Base-by-base conservation (phyloP, 352 stramenopile genomes). In the Pythium brachiatum region DNA sequence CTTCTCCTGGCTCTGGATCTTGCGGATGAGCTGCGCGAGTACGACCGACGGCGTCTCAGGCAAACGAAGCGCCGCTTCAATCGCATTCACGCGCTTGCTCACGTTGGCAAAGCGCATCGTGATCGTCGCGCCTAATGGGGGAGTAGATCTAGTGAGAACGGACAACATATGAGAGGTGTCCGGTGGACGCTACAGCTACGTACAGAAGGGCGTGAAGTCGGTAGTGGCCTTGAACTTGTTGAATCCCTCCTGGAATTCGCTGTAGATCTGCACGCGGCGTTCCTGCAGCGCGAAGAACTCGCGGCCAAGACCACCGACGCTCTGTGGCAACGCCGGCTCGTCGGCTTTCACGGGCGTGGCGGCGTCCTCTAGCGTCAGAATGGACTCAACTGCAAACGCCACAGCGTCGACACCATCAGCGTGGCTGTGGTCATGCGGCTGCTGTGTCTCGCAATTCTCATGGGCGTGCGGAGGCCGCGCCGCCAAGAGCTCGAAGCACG, bases 1-100 rank as follows among this genome's bases (percentile, higher is more conserved):
- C 54, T 93, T 94, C 50, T 95, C 86, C 58, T 92, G 69, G 26
- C 74, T 2, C 47, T 95, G 86, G 25, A 95, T 52, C 51, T 85
- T 85, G 58, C 86, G 86, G n/a, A 95, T 59, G 51, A 79, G 69
- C 31, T 86, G 60, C 20, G 84, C 82, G 18, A 92, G 65, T 27
- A 57, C 27, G 15, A 64, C 27, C 50, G 72, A 70, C 32, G 86
- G 50, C 34, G 74, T 80, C 13, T 68, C 53, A 48, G 41, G 11
- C 18, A 1, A 9, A 5, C 74, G 57, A 18, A 86, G 53, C 38
- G 52, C 21, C 46, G 64, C 75, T 61, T 95, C 86, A 20, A 93
- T 79, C 32, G 57, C 29, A 55, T 95, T 95, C 41, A 95, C 76
- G 36, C 76, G 68, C 50, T 79, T 67, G 70, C 86, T 95, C 38